Base-by-base conservation (phyloP, 169 alveolate genomes). In the Plasmodium coatneyi region DNA sequence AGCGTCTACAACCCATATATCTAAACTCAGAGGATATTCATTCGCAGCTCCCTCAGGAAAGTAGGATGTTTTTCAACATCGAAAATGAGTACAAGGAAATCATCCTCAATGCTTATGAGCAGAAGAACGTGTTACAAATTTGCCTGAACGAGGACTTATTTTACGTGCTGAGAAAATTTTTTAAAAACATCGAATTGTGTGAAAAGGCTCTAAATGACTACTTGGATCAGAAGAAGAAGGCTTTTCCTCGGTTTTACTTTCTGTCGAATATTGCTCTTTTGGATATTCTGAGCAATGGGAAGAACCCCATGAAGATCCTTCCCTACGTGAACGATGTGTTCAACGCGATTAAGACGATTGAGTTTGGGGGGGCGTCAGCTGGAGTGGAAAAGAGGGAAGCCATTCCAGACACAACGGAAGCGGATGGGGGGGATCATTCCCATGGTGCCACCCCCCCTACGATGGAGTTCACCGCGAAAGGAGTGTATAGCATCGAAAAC, bases 231-330 rank as follows among this genome's bases (percentile, higher is more conserved):
- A 98, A 98, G 97, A 98, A 98, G 97, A 98, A 98, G 97, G 97
- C 98, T 1, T 98, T 98, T 98, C 99, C 99, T 2, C 98, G 99
- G 46, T 99, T 99, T 96, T 99, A 99, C 96, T 99, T 99, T 97
- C 98, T 98, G 19, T 98, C 99, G 4, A 99, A 99, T 92, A 98
- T 98, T 93, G 99, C 99, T 1, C 95, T 99, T 94, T 95, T 99
- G 46, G 99, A 98, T 54, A 99, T 99, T 87, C 97, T 99, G 70
- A 97, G 99, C 52, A 98, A 98, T 92, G 99, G 99, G 46, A 98
- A 98, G 94, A 97, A 97, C 94, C 99, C 99, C 9, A 96, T 98
- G 81, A 98, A 96, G 94, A 82, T 86, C 9, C 52, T 66, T 19
- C 92, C 86, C 7, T 81, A 74, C 30, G 70, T 83, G 46, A 74